Base-by-base conservation (phyloP, 1,284 basidiomycete species). In the Hemileia vastatrix region DNA sequence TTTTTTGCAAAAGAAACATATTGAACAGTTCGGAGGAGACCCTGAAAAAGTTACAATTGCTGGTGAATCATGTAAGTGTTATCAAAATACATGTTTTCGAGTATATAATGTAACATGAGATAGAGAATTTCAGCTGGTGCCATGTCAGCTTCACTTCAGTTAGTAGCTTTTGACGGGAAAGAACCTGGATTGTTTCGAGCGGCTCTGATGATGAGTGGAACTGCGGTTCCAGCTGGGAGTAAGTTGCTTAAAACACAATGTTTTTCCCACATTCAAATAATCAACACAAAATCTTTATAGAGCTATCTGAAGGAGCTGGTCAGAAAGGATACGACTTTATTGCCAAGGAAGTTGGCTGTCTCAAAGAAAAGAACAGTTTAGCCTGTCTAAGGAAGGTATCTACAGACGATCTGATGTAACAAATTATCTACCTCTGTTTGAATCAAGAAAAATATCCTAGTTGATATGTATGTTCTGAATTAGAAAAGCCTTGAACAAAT, bases 41-140 rank as follows among this genome's bases (percentile, higher is more conserved):
- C 72, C 73, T 2, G 47, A 56, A 19, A 70, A 70, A 52, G 71
- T 77, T 31, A 77, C 76, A 9, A 70, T 77, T 59, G 68, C 56
- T 49, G 60, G 60, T 9, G 36, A 58, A 48, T 56, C 49, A 32
- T 54, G 54, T 53, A 13, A 43, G 51, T 32, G 24, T 40, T 4
- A 15, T n/a, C 32, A 21, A 3, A 5, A 48, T 18, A 47, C 2
- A 43, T 13, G 33, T n/a, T 48, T 4, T 40, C 32, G 31, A 4
- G 27, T 5, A 19, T 33, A 15, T 23, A 32, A 27, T 54, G 4
- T 43, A 8, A 43, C n/a, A 6, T 8, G 8, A 43, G 36, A n/a
- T 8, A 8, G 36, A 6, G 8, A 43, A 8, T 8, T n/a, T 43
- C 36, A 62, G 52, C 60, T 43, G 60, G 60, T 15, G 60, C 60